Conservation (phyloP, 768 basidiomycete genomes). For the Lactarius akahatsu region DNA sequence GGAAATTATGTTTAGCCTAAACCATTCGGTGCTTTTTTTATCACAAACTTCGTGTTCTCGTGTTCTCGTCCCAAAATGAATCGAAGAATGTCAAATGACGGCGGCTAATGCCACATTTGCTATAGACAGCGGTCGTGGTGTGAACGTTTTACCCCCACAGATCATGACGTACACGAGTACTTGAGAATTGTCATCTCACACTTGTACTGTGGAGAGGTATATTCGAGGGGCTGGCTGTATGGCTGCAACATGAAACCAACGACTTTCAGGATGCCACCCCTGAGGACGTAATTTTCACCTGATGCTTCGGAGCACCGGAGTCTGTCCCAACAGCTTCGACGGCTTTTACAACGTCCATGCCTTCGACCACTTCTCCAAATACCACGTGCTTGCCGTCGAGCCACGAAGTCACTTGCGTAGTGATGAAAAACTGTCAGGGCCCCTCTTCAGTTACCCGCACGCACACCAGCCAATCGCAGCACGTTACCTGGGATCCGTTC, state of each 20-base stretch:
- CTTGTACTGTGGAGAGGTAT: background rate
- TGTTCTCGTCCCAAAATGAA: too few relatives aligned
- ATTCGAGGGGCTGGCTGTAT: too few relatives aligned
- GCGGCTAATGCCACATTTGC: background rate
- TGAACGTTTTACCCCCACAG: background rate
- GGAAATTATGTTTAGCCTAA: background rate
- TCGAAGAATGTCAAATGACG: background rate
- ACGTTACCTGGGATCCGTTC: slow-evolving; percentile 47
- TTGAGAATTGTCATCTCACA: background rate
- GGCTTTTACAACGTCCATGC: slow-evolving; percentile 41
- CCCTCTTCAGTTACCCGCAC: background rate
- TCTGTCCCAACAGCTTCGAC: slow-evolving; percentile 36
- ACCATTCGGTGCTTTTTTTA: background rate
- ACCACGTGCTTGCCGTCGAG: slow-evolving; percentile 45
- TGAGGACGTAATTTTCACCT: slow-evolving; percentile 26
- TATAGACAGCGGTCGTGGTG: background rate
- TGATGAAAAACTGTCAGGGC: slow-evolving; percentile 41
- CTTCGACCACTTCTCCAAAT: slow-evolving; percentile 45
- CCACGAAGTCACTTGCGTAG: slow-evolving; percentile 40
- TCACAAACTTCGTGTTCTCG: too few relatives aligned
- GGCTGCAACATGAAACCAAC: background rate
- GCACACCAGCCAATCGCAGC: too few relatives aligned
- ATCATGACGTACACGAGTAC: background rate
- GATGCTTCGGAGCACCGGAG: slow-evolving; percentile 15
- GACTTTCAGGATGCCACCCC: slow-evolving; percentile 13